Conservation (phyloP, 2,329 filamentous ascomycete species). For the Ophiocordyceps polyrhachis-furcata region DNA sequence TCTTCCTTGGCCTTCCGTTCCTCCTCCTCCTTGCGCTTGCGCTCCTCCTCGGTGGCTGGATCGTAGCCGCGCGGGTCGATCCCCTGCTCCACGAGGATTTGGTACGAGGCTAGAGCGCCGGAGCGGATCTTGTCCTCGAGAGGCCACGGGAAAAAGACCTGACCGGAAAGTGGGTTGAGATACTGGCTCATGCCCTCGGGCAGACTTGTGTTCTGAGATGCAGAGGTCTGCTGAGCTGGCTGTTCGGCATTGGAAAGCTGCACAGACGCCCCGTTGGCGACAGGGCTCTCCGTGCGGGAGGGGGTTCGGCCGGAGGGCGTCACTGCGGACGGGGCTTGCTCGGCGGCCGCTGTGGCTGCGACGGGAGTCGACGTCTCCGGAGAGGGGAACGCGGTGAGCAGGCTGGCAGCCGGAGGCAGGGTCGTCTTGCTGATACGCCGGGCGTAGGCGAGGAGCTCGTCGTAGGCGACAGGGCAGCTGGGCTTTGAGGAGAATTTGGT, state of each 20-base stretch:
- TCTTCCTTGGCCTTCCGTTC: conserved; percentile 27
- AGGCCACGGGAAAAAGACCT: conserved; percentile 63
- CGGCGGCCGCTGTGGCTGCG: neutral
- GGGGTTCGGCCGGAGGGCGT: conserved; percentile 15
- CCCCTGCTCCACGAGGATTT: conserved; percentile 41
- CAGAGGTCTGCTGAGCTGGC: conserved; percentile 14
- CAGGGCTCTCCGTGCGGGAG: conserved; percentile 16
- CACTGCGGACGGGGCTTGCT: conserved; percentile 7
- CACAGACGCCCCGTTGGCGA: conserved; percentile 14
- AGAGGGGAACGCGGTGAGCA: conserved; percentile 13
- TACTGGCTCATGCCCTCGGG: conserved; percentile 29
- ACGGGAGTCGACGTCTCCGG: conserved; percentile 13
- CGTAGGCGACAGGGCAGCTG: conserved; percentile 43
- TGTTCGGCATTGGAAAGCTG: conserved; percentile 12
- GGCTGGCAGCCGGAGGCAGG: conserved; percentile 42
- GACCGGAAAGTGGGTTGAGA: conserved; percentile 35
- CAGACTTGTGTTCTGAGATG: conserved; percentile 20
- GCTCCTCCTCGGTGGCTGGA: conserved; percentile 33
- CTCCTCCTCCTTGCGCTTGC: conserved; percentile 30
- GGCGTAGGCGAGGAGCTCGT: conserved; percentile 59
- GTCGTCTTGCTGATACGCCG: conserved; percentile 67
- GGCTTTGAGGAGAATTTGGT: conserved; percentile 33
- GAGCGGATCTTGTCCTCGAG: conserved; percentile 47
- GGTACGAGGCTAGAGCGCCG: conserved; percentile 47
- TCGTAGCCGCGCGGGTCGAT: conserved; percentile 43